Percentiles rank a stretch among this genome's conserved stretches.
phyloP scores from a whole-genome alignment of 768 basidiomycete genomes.

The Lactifluus piperatus region DNA sequence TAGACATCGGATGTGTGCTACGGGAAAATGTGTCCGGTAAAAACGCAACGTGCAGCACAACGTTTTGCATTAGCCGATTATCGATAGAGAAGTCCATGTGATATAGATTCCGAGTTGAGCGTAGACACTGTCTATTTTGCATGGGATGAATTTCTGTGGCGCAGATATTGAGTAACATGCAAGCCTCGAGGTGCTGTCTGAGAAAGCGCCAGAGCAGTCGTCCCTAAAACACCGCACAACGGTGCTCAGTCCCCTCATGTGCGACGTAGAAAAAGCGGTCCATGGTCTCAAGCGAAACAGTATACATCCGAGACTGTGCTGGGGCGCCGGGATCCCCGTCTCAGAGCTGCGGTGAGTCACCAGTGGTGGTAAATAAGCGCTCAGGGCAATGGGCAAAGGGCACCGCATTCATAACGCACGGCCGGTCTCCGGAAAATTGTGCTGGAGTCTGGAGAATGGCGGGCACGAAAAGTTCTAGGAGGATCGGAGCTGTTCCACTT shows the following conservation, averaged over 20 bases:
- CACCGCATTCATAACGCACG: neutral
- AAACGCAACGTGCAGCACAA: conserved; percentile 6
- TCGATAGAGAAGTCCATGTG: conserved; percentile 10
- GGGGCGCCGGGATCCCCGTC: neutral
- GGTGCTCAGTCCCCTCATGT: neutral
- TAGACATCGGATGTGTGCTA: neutral
- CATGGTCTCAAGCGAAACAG: neutral
- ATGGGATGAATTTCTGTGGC: conserved; percentile 5
- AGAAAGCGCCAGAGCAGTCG: neutral
- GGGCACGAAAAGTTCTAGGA: neutral
- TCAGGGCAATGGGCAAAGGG: conserved; percentile 17
- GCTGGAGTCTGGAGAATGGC: neutral
- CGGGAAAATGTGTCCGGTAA: conserved; percentile 1
- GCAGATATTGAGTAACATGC: conserved; percentile 1
- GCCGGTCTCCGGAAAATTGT: neutral
- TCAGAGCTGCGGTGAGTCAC: neutral
- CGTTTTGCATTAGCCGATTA: conserved; percentile 14
- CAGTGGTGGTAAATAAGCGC: conserved; percentile 7
- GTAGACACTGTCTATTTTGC: neutral
- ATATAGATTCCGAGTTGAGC: neutral
- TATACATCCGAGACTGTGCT: neutral
- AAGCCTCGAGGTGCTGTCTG: conserved; percentile 8
- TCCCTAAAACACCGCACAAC: neutral
- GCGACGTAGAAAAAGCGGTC: neutral
- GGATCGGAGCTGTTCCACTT: conserved; percentile 1